phyloP scores from a whole-genome alignment of 352 stramenopile species.

The Saprolegnia diclina region DNA sequence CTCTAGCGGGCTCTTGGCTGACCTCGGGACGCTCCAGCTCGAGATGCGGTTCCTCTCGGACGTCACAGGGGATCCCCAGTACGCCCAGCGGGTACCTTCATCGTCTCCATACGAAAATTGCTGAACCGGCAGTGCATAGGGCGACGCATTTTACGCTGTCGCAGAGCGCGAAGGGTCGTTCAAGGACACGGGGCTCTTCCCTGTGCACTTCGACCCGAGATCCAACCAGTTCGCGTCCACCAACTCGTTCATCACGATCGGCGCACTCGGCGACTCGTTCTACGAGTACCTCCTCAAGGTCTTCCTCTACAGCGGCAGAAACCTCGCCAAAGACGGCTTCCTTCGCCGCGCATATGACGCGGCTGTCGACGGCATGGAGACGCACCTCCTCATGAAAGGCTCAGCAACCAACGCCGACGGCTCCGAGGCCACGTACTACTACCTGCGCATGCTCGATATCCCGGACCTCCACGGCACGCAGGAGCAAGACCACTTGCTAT shows the following conservation, averaged over 20 bases:
- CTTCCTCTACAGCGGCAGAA: constrained; percentile 92
- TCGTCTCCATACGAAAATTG: too few species aligned
- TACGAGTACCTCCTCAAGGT: constrained; percentile 99
- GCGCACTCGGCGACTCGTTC: constrained; percentile 93
- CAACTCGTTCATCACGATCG: constrained; percentile 80
- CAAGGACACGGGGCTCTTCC: constrained; percentile 83
- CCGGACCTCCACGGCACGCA: constrained; percentile 38
- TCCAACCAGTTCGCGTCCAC: constrained; percentile 33
- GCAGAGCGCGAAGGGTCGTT: constrained; percentile 62
- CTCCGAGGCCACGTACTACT: constrained; percentile 24
- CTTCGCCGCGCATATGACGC: constrained; percentile 90
- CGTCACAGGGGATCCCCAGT: constrained; percentile 70
- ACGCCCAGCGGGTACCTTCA: constrained; percentile 48
- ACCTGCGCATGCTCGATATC: constrained; percentile 46
- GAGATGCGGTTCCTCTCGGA: constrained; percentile 76
- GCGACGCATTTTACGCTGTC: constrained; percentile 73
- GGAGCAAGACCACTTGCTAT: constrained; percentile 96
- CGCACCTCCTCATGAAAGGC: constrained; percentile 71
- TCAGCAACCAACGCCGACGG: constrained; percentile 33
- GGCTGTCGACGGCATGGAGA: constrained; percentile 89
- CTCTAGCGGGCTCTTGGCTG: constrained; percentile 61
- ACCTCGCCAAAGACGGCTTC: constrained; percentile 46
- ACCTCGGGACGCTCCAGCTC: constrained; percentile 79
- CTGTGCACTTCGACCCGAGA: constrained; percentile 62
- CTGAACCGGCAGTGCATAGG: constrained; percentile 35